phyloP scores from a whole-genome alignment of 140 eudicot genomes.

The Ambrosia hybrid region DNA sequence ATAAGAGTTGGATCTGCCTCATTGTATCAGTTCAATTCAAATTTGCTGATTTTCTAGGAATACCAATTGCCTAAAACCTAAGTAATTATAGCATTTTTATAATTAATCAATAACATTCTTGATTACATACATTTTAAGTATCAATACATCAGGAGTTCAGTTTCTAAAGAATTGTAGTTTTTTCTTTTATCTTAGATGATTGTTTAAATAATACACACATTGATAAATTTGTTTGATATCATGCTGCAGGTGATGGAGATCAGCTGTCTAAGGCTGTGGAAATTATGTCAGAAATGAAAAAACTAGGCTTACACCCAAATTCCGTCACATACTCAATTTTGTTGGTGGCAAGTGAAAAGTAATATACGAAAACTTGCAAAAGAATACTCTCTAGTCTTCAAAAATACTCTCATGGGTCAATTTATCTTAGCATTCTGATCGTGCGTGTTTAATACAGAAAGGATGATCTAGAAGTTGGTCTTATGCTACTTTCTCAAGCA shows the following conservation, averaged over 20 bases:
- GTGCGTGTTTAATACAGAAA: conserved; percentile 43
- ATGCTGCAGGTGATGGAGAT: conserved; percentile 77
- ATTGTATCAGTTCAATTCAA: not conserved
- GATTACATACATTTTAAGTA: not conserved
- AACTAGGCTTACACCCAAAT: conserved; percentile 69
- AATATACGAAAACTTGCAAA: conserved; percentile 33
- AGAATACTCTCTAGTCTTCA: not conserved
- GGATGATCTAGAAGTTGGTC: conserved; percentile 87
- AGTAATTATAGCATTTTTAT: no score
- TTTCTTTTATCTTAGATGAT: not conserved
- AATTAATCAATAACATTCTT: not conserved
- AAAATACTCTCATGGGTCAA: conserved; percentile 16
- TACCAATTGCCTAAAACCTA: not conserved
- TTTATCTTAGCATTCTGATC: conserved; percentile 21
- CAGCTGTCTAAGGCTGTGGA: conserved; percentile 79
- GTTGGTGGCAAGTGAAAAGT: conserved; percentile 93
- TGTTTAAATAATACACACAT: not conserved
- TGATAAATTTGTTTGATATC: conserved; percentile 22
- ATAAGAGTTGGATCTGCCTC: not conserved
- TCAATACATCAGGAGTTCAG: no score
- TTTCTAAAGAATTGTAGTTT: not conserved
- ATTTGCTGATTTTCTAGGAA: not conserved
- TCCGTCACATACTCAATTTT: conserved; percentile 88
- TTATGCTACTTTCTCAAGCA: conserved; percentile 73
- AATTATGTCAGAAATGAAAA: conserved; percentile 66